A percentile compares a stretch with the other conserved stretches of the same genome.
Evolutionary conservation across 345 rosid genomes (phyloP).

Genomic region (Cardamine chenopodiifolia): DNA sequence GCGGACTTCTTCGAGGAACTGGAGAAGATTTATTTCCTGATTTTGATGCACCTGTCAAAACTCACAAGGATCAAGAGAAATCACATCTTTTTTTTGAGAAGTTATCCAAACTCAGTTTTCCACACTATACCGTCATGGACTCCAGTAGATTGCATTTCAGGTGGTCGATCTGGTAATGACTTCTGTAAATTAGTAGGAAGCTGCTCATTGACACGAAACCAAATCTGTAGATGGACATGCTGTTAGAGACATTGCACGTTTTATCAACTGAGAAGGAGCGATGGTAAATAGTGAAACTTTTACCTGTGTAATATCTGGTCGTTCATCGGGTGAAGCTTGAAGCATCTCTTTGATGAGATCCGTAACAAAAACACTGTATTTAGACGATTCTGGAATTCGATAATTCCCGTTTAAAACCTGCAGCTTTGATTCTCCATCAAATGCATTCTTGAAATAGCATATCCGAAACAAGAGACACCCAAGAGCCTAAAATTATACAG

Average conservation of each 20-base stretch:
- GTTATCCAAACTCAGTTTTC: constrained; percentile 12
- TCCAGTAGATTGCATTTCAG: constrained; percentile 62
- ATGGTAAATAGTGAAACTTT: constrained; percentile 68
- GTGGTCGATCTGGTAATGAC: constrained; percentile 81
- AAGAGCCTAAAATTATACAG: constrained; percentile 66
- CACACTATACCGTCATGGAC: constrained; percentile 54
- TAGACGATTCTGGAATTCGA: constrained; percentile 83
- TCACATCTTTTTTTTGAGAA: constrained; percentile 16
- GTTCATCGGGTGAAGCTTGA: constrained; percentile 84
- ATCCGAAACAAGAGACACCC: constrained; percentile 96
- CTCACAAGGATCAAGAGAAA: constrained; percentile 28
- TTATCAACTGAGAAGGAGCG: constrained; percentile 69
- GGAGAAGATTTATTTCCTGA: constrained; percentile 59
- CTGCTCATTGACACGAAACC: constrained; percentile 96
- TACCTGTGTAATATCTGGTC: constrained; percentile 99
- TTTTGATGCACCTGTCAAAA: constrained; percentile 56
- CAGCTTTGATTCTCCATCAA: constrained; percentile 97
- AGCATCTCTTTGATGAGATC: constrained; percentile 88
- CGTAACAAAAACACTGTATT: constrained; percentile 63
- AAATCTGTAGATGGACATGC: constrained; percentile 68
- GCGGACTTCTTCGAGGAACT: constrained; percentile 84
- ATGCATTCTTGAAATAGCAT: constrained; percentile 91
- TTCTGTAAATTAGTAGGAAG: constrained; percentile 75
- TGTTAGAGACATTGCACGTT: constrained; percentile 58
- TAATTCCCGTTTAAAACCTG: constrained; percentile 94